Conservation (phyloP, 31 red algal genomes). For the Asparagopsis taxiformis region DNA sequence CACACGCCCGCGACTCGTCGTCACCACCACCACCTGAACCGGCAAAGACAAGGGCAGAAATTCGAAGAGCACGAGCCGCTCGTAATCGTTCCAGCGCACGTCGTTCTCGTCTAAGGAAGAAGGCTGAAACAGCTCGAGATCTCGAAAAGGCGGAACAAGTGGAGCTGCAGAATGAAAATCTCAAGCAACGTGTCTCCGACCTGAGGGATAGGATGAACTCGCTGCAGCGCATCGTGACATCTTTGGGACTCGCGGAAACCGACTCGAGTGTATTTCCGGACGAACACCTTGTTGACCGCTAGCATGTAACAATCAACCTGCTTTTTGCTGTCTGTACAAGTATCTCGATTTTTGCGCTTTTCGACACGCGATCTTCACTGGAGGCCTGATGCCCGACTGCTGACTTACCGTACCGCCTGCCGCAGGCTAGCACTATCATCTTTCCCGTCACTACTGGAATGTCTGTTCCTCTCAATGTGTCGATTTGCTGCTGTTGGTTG, state of each 20-base stretch:
- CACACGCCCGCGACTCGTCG: neutral
- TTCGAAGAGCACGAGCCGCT: slow-evolving; percentile 63
- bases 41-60: slow-evolving; percentile 39
- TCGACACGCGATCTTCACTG: no score
- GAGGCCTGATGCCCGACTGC: no score
- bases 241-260: slow-evolving; percentile 5
- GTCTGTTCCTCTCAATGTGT: no score
- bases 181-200: slow-evolving; percentile 3
- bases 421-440: no score
- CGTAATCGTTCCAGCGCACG: slow-evolving; percentile 55
- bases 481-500: no score
- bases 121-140: slow-evolving; percentile 38
- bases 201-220: slow-evolving; percentile 8
- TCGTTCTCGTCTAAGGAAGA: slow-evolving; percentile 43
- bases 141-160: slow-evolving; percentile 21
- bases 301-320: no score
- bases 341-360: no score
- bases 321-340: no score
- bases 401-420: no score
- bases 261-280: neutral
- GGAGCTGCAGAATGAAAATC: slow-evolving; percentile 21
- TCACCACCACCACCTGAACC: neutral
- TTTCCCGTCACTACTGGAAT: no score
- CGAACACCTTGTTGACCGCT: no score
- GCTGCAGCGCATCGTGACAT: slow-evolving; percentile 15